Evolutionary conservation across 2,329 filamentous ascomycete genomes (phyloP), one percentile per base, ranked within the genome.

Genomic region (Diplodia sapinea): DNA sequence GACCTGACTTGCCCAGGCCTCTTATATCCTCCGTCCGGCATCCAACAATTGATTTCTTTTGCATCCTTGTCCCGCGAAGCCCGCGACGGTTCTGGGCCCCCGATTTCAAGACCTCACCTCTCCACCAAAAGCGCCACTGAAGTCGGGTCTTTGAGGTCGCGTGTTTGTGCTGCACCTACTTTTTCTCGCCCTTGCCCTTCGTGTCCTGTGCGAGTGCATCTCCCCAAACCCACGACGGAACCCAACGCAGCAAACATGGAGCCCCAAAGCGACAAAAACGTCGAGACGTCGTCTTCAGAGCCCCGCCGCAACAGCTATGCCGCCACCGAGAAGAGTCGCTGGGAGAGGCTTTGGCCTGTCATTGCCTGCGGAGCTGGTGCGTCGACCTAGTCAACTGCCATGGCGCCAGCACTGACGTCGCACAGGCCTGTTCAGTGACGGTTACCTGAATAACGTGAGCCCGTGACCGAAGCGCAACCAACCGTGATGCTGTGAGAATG

Each of bases 341-440:
- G 76, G 78, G 78, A 79, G 70, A 82, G 86, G 57, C 81, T 85
- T 20, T 89, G 87, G 85, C 92, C 93, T 15, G 91, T 93, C 0
- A 89, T 97, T 72, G 93, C 93, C 52, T 96, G 93, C 75, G 94
- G 94, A 71, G 62, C 62, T 33, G 59, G 59, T 50, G 26, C 29
- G 59, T 29, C 26, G 15, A 0, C 57, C 4, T 23, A 17, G 13
- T 2, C 23, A 17, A 33, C 0, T 29, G 23, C 23, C 26, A 9
- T 17, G 13, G 2, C 12, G 15, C 5, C 4, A 11, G 15, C 8
- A 31, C 59, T 63, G 20, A 63, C 29, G 12, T 51, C n/a, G n/a
- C 7, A 91, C 93, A 63, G 94, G 94, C 74, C 84, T 97, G 1
- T 97, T 97, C 79, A 93, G 90, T 29, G 94, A 97, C 78, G 94